These are phyloP conservation scores for Trichocladium uniseriatum DNA, from an alignment of 495 filamentous ascomycete genomes.

Conservation along the genomic window DNA sequence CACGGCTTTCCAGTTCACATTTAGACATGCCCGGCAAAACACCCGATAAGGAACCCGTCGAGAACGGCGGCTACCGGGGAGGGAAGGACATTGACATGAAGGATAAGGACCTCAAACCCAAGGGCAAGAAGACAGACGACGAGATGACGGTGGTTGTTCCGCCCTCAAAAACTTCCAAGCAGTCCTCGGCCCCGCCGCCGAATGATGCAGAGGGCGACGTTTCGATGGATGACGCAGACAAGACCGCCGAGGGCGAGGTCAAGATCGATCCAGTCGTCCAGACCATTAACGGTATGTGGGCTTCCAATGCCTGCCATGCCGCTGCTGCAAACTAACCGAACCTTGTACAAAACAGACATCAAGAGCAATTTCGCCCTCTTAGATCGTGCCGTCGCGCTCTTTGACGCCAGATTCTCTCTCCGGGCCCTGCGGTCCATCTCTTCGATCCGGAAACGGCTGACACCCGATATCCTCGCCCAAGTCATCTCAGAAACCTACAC, in stretches of 20 bases:
- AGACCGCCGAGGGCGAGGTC: conserved; percentile 46
- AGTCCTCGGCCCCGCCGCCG: conserved; percentile 47
- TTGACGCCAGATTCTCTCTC: conserved; percentile 90
- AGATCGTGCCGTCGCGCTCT: conserved; percentile 84
- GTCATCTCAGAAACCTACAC: conserved; percentile 74
- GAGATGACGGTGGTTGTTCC: conserved; percentile 84
- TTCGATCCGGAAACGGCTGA: conserved; percentile 83
- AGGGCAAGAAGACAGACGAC: conserved; percentile 62
- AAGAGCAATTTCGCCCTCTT: conserved; percentile 85
- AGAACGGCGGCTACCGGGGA: conserved; percentile 67
- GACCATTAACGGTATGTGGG: conserved; percentile 39
- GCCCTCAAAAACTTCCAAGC: conserved; percentile 60
- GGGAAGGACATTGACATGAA: conserved; percentile 77
- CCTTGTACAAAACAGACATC: conserved; percentile 54
- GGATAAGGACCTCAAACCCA: conserved; percentile 59
- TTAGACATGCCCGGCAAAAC: conserved; percentile 53
- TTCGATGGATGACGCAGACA: conserved; percentile 59
- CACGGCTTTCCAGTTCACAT: neutral
- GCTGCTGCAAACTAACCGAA: conserved; percentile 11
- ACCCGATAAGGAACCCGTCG: conserved; percentile 61
- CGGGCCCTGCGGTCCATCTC: conserved; percentile 91
- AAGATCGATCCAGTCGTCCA: conserved; percentile 59
- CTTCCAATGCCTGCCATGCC: neutral
- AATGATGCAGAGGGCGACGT: conserved; percentile 65
- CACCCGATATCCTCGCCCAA: conserved; percentile 67